These are phyloP conservation scores for Aspergillus latus DNA, from an alignment of 2,329 filamentous ascomycete genomes.

Conservation along the genomic window DNA sequence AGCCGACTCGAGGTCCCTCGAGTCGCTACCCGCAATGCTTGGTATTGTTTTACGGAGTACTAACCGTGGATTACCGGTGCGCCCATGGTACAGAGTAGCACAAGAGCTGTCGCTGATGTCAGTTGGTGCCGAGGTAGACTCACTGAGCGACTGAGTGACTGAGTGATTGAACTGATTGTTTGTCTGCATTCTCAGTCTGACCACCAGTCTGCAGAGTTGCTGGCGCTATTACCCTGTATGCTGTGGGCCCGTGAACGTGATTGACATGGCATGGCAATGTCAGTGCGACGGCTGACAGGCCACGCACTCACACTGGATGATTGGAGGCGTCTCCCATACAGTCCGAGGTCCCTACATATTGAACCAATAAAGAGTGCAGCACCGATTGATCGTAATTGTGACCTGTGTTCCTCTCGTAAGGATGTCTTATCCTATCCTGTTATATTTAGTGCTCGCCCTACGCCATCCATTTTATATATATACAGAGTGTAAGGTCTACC, in stretches of 20 bases:
- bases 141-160: too few relatives aligned
- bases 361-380: too few relatives aligned
- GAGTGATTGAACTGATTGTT: too few relatives aligned
- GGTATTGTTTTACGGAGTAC: not conserved
- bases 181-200: not conserved
- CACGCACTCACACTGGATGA: too few relatives aligned
- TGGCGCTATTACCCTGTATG: too few relatives aligned
- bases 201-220: too few relatives aligned
- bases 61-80: not conserved
- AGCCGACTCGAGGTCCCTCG: not conserved
- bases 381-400: not conserved
- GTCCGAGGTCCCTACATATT: too few relatives aligned
- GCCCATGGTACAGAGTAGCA: not conserved
- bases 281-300: not conserved
- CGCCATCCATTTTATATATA: too few relatives aligned
- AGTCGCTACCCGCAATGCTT: not conserved
- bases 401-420: not conserved
- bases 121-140: not conserved
- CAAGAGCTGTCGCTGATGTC: slow-evolving; percentile 2
- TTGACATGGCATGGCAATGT: not conserved
- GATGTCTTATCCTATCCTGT: not conserved
- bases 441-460: not conserved
- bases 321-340: too few relatives aligned
- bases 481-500: too few relatives aligned
- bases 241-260: not conserved